Conservation (phyloP, 441 rosid species). For the Raphanus hybrid region DNA sequence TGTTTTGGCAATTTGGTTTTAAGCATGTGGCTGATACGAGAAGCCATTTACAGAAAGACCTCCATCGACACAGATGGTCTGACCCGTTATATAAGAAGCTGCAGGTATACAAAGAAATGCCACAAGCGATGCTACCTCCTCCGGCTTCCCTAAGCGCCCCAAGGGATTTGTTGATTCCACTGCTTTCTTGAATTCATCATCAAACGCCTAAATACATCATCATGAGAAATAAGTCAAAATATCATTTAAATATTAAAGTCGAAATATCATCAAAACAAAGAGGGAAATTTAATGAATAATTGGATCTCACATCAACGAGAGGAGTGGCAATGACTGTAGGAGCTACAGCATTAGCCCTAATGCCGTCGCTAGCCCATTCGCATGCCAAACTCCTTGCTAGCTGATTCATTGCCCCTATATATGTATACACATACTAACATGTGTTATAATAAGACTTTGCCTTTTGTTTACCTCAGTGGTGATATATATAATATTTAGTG, state of each 20-base stretch:
- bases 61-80: not conserved
- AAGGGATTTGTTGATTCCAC: not conserved
- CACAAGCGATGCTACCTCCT: slow-evolving; percentile 1
- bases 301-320: not conserved
- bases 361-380: slow-evolving; percentile 5
- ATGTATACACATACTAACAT: not conserved
- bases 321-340: slow-evolving; percentile 6
- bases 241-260: not conserved
- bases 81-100: slow-evolving; percentile 6
- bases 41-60: slow-evolving; percentile 4
- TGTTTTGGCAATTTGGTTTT: not conserved
- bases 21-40: slow-evolving; percentile 1
- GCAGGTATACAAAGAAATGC: slow-evolving; percentile 4
- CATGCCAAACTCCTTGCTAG: not conserved
- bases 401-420: slow-evolving; percentile 10
- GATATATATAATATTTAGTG: not conserved
- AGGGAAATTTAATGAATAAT: not conserved
- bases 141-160: not conserved
- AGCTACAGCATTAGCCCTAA: slow-evolving; percentile 4
- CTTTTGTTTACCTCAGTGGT: not conserved
- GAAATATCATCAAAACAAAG: not conserved
- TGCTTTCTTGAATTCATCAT: not conserved
- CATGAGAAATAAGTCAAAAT: not conserved
- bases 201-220: not conserved
- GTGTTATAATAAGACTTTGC: not conserved